These are phyloP conservation scores for Elasticomyces elasticus DNA, from an alignment of 495 filamentous ascomycete genomes.

Conservation along the genomic window DNA sequence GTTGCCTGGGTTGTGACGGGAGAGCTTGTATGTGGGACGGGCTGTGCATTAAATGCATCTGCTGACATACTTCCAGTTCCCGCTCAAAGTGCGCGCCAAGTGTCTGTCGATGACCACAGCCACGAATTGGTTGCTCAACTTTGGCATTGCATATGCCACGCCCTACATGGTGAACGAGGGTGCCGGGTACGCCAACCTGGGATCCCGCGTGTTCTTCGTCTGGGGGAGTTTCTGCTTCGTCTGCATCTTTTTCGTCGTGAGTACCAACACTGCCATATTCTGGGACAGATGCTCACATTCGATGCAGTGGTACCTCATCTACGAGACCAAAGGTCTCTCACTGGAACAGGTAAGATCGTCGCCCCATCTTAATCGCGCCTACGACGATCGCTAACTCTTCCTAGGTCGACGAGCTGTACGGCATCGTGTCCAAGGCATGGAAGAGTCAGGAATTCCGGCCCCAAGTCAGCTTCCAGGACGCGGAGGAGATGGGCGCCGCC, in stretches of 20 bases:
- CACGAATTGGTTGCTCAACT: slow-evolving; percentile 36
- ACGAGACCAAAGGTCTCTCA: slow-evolving; percentile 33
- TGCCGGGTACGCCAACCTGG: slow-evolving; percentile 28
- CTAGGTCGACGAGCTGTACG: slow-evolving; percentile 36
- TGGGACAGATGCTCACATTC: too few species aligned
- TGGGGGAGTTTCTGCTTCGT: slow-evolving; percentile 23
- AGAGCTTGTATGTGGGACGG: too few species aligned
- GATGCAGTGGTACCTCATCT: slow-evolving; percentile 34
- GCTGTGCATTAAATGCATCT: too few species aligned
- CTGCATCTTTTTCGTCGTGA: slow-evolving; percentile 33
- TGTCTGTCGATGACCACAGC: slow-evolving; percentile 5
- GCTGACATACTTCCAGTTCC: too few species aligned
- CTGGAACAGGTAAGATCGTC: too few species aligned
- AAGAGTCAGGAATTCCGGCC: slow-evolving; percentile 3
- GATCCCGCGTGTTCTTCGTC: slow-evolving; percentile 32
- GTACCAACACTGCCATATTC: too few species aligned
- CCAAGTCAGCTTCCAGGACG: background rate
- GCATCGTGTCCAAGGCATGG: slow-evolving; percentile 22
- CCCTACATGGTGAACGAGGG: slow-evolving; percentile 32
- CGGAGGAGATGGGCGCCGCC: background rate
- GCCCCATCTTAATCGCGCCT: too few species aligned
- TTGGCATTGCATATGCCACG: slow-evolving; percentile 31
- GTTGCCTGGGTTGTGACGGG: slow-evolving; percentile 37
- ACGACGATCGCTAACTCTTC: background rate
- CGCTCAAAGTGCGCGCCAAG: slow-evolving; percentile 30